Base-by-base conservation (phyloP, 1,284 basidiomycete species). In the Trichosporon faecale region DNA sequence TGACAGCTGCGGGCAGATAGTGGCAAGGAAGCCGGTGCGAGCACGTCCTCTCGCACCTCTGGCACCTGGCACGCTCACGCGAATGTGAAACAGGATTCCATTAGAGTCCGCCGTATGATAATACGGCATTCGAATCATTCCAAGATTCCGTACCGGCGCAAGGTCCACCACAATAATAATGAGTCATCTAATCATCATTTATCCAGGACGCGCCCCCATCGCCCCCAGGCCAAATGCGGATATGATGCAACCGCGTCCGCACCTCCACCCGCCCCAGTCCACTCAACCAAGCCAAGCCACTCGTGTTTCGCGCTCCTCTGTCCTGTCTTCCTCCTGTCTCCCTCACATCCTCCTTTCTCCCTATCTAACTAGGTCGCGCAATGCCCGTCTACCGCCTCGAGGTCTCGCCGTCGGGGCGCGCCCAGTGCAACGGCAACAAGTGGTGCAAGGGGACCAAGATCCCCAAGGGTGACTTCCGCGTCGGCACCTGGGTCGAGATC, bases 351-450 rank as follows among this genome's bases (percentile, higher is more conserved):
- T 55, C 14, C 57, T 18, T 11, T 37, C 40, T 23, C n/a, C 25
- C 55, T 18, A n/a, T 49, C 2, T 33, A 29, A 63, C 29, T 5
- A 8, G 8, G n/a, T 8, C n/a, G n/a, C 18, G 55, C 60, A 29
- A 71, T 71, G 70, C 49, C 70, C 5, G 70, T 65, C 31, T 71
- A 71, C 65, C 70, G 70, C 76, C 84, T 94, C 66, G 92, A 94
- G 83, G 76, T 84, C 67, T 76, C 83, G 18, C 55, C 68, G n/a
- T 73, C 75, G 52, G 79, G 84, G 71, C 87, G 93, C 68, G 86
- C 94, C 25, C 90, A 89, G 80, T 96, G 93, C 85, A 94, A 92
- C 86, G 93, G 93, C 44, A 88, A 89, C 64, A 91, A 91, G 83
- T 94, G 94, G 71, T 96, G 93, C 83, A 76, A 79, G 88, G 92